Conservation (phyloP, 805 yeast species). For the Maudiozyma serrabonitensis region DNA sequence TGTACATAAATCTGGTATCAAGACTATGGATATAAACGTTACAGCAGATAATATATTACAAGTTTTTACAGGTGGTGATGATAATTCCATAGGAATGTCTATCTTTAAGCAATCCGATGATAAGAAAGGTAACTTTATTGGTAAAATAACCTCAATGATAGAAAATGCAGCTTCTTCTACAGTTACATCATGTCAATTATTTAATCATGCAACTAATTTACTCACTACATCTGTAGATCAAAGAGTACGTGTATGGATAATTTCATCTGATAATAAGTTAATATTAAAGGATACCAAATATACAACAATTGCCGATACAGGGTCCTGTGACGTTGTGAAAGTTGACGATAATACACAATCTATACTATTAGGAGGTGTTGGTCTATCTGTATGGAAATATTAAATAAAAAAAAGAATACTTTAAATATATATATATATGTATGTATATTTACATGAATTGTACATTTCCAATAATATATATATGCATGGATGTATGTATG, state of each 20-base stretch:
- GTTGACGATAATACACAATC: slow-evolving; percentile 21
- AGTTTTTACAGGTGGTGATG: slow-evolving; percentile 85
- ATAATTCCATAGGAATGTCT: slow-evolving; percentile 54
- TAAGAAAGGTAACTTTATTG: background rate
- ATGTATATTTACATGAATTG: background rate
- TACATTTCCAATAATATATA: background rate
- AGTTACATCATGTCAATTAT: slow-evolving; percentile 50
- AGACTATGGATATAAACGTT: slow-evolving; percentile 38
- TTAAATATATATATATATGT: background rate
- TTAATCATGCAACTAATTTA: slow-evolving; percentile 27
- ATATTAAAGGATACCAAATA: slow-evolving; percentile 36
- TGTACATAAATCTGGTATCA: slow-evolving; percentile 81
- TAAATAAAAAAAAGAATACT: background rate
- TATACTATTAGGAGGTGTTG: slow-evolving; percentile 67
- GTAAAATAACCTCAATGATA: slow-evolving; percentile 26
- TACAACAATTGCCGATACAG: slow-evolving; percentile 88
- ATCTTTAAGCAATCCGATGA: slow-evolving; percentile 26
- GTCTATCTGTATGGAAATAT: slow-evolving; percentile 46
- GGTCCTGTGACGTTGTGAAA: slow-evolving; percentile 43
- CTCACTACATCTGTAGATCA: slow-evolving; percentile 81
- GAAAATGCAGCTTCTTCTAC: slow-evolving; percentile 77
- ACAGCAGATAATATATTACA: slow-evolving; percentile 12
- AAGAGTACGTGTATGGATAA: slow-evolving; percentile 56
- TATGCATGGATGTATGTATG: too few species aligned
- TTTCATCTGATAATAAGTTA: slow-evolving; percentile 17